Conservation (phyloP, 225 moss, liverwort and hornwort genomes). For the Physcomitrium patens region DNA sequence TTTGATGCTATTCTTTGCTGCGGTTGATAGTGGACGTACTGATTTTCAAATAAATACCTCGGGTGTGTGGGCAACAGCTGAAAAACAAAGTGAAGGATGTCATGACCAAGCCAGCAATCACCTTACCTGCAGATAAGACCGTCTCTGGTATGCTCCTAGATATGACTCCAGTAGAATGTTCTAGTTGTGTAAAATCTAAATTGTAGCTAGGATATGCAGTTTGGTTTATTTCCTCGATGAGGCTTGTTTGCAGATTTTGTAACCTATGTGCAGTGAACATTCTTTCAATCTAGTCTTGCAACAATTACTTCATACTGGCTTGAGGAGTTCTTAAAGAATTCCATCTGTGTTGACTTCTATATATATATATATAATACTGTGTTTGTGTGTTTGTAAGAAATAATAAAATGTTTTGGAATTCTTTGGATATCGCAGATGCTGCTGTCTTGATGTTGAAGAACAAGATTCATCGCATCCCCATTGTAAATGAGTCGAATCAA, state of each 20-base stretch:
- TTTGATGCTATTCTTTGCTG: not conserved
- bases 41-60: not conserved
- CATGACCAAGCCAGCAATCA: conserved; percentile 56
- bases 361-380: too few species aligned
- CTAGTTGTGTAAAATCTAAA: not conserved
- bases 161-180: not conserved
- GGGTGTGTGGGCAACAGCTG: conserved; percentile 34
- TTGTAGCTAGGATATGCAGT: not conserved
- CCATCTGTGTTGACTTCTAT: not conserved
- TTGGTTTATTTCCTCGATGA: not conserved
- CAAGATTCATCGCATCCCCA: conserved; percentile 92
- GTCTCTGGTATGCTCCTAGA: conserved; percentile 45
- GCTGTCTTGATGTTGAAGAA: conserved; percentile 93
- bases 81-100: conserved; percentile 45
- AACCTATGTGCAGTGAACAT: not conserved
- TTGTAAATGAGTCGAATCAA: conserved; percentile 67
- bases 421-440: conserved; percentile 61
- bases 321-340: not conserved
- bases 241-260: not conserved
- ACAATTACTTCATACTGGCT: not conserved
- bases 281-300: not conserved
- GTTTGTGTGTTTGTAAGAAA: not conserved
- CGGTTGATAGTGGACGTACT: conserved; percentile 19
- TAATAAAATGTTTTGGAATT: not conserved
- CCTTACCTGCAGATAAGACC: conserved; percentile 49